Percentiles rank a stretch among this genome's conserved stretches.
Conservation (phyloP, 1,284 basidiomycete genomes). For the Coriolopsis trogii region DNA sequence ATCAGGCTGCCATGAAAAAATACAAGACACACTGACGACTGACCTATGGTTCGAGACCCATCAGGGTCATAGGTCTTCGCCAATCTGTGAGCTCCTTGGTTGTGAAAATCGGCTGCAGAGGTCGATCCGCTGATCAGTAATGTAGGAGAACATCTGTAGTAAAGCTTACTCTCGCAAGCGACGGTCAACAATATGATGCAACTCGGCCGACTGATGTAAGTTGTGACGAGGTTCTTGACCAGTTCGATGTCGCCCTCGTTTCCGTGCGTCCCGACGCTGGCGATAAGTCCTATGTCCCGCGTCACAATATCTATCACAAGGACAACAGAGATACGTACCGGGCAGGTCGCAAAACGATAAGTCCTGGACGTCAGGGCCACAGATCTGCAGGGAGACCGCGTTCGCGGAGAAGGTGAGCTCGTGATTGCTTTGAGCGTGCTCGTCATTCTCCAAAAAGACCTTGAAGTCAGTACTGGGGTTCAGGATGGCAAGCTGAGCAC, state of each 20-base stretch:
- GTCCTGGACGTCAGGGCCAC: slow-evolving; percentile 68
- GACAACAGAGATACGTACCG: slow-evolving; percentile 41
- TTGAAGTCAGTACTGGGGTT: slow-evolving; percentile 48
- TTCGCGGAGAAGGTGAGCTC: slow-evolving; percentile 65
- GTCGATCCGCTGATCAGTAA: slow-evolving; percentile 42
- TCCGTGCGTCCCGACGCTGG: slow-evolving; percentile 54
- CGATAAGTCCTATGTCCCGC: slow-evolving; percentile 58
- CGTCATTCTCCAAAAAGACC: slow-evolving; percentile 45
- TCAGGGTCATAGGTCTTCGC: slow-evolving; percentile 59
- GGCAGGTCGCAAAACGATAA: slow-evolving; percentile 74
- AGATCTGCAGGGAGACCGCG: slow-evolving; percentile 66
- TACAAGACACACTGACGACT: slow-evolving; percentile 14
- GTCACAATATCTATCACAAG: not conserved
- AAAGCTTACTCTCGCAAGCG: slow-evolving; percentile 66
- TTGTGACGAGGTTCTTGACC: slow-evolving; percentile 53
- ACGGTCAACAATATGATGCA: slow-evolving; percentile 74
- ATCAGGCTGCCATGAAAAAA: not conserved
- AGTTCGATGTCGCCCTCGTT: slow-evolving; percentile 60
- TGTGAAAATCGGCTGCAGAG: slow-evolving; percentile 70
- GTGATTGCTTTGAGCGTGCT: slow-evolving; percentile 24
- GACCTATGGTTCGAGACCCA: slow-evolving; percentile 72
- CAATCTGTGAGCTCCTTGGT: slow-evolving; percentile 67
- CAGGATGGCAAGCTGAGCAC: slow-evolving; percentile 74
- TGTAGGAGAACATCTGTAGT: slow-evolving; percentile 20
- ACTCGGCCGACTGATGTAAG: slow-evolving; percentile 64